A percentile compares a stretch with the other conserved stretches of the same genome.
phyloP scores from a whole-genome alignment of 2,329 filamentous ascomycete species.

The Penicillium concentricum region DNA sequence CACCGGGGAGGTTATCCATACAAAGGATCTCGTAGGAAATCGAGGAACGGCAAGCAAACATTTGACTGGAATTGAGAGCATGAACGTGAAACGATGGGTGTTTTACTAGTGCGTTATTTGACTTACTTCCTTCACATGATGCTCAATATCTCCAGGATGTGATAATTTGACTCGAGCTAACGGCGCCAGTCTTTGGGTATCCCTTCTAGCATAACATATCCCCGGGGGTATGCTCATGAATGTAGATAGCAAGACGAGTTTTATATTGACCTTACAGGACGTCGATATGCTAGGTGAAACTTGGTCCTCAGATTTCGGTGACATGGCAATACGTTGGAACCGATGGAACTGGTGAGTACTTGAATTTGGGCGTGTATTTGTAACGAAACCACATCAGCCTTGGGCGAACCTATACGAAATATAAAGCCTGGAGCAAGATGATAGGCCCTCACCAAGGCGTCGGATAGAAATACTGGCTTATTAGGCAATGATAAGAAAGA shows the following conservation, averaged over 20 bases:
- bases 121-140: too few species aligned
- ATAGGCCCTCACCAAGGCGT: neutral
- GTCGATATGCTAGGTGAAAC: neutral
- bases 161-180: too few species aligned
- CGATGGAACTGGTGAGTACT: neutral
- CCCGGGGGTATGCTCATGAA: neutral
- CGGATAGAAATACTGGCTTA: neutral
- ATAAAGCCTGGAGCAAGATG: neutral
- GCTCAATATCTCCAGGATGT: too few species aligned
- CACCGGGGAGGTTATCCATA: too few species aligned
- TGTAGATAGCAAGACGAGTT: neutral
- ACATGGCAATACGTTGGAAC: neutral
- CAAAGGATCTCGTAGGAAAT: too few species aligned
- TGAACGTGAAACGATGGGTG: too few species aligned
- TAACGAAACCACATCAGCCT: neutral
- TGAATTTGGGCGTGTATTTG: neutral
- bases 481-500: neutral
- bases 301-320: neutral
- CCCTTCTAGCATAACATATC: too few species aligned
- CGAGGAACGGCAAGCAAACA: too few species aligned
- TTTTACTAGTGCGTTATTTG: too few species aligned
- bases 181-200: too few species aligned
- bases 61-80: too few species aligned
- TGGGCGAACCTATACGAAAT: neutral
- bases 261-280: neutral